These are phyloP conservation scores for Leptographium wingfieldii DNA, from an alignment of 2,329 filamentous ascomycete genomes.

Conservation along the genomic window DNA sequence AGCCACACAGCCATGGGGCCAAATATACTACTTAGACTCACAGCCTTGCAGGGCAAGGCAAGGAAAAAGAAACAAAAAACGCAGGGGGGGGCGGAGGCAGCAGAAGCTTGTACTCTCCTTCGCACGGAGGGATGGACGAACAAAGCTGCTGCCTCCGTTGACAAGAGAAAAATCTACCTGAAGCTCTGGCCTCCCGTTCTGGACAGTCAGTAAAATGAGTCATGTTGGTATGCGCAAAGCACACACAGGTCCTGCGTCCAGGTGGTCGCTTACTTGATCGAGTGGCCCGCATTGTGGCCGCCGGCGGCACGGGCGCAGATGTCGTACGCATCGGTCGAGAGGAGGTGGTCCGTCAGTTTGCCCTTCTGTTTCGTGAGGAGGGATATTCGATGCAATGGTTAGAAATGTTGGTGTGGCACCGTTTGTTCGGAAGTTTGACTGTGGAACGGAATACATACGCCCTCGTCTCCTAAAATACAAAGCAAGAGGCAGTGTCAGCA, in stretches of 20 bases:
- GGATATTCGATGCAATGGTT: neutral
- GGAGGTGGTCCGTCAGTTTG: slow-evolving; percentile 13
- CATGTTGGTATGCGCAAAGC: neutral
- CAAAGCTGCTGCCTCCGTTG: slow-evolving; percentile 16
- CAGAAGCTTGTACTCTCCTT: neutral
- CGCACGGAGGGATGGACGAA: neutral
- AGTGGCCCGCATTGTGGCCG: slow-evolving; percentile 49
- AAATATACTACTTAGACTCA: neutral
- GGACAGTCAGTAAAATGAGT: neutral
- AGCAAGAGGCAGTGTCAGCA: neutral
- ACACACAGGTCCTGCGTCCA: neutral
- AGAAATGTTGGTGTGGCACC: neutral
- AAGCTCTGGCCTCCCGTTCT: slow-evolving; percentile 13
- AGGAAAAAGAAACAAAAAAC: neutral
- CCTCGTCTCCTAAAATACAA: slow-evolving; percentile 7
- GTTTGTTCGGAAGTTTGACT: neutral
- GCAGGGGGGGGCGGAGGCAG: neutral
- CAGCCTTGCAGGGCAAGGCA: neutral
- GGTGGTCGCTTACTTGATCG: slow-evolving; percentile 15
- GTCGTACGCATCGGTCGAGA: slow-evolving; percentile 9
- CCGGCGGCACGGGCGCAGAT: slow-evolving; percentile 47
- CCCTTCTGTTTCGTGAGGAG: slow-evolving; percentile 8
- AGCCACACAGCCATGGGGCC: neutral
- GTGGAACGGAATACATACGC: slow-evolving; percentile 2
- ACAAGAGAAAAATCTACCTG: slow-evolving; percentile 7